phyloP scores from a whole-genome alignment of 2,329 filamentous ascomycete genomes.

The Phyllosticta capitalensis region DNA sequence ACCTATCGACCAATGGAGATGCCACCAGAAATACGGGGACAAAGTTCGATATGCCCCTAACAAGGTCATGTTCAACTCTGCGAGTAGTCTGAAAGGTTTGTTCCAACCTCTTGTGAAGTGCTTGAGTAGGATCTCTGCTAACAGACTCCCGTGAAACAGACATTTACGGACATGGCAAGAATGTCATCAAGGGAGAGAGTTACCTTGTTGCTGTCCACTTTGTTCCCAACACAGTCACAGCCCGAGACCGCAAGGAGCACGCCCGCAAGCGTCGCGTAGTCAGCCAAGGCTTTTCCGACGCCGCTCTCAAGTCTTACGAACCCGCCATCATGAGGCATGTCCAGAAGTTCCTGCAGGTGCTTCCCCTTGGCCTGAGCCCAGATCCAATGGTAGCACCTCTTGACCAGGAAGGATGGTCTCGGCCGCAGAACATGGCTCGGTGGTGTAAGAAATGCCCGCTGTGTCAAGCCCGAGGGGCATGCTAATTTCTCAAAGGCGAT shows the following conservation, averaged over 20 bases:
- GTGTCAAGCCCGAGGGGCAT: neutral
- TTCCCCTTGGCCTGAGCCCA: neutral
- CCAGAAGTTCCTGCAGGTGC: neutral
- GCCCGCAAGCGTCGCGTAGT: conserved; percentile 38
- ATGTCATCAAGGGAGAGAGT: conserved; percentile 5
- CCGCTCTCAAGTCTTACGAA: conserved; percentile 28
- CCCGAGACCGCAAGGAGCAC: conserved; percentile 37
- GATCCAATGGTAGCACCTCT: neutral
- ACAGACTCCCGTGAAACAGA: neutral
- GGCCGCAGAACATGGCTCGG: conserved; percentile 34
- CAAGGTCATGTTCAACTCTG: conserved; percentile 66
- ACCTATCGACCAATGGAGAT: conserved; percentile 61
- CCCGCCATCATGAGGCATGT: conserved; percentile 3
- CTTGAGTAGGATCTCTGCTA: neutral
- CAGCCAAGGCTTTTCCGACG: conserved; percentile 37
- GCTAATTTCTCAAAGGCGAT: conserved; percentile 14
- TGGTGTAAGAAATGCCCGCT: conserved; percentile 22
- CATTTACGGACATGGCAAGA: conserved; percentile 5
- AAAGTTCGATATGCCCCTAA: conserved; percentile 72
- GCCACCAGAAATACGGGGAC: conserved; percentile 61
- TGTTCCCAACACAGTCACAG: conserved; percentile 35
- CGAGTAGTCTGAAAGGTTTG: conserved; percentile 35
- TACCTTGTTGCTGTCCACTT: conserved; percentile 30
- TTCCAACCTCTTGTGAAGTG: neutral
- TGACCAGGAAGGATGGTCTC: conserved; percentile 29